phyloP scores from a whole-genome alignment of 192 early-diverging fungal genomes.

The Linnemannia hyalina region DNA sequence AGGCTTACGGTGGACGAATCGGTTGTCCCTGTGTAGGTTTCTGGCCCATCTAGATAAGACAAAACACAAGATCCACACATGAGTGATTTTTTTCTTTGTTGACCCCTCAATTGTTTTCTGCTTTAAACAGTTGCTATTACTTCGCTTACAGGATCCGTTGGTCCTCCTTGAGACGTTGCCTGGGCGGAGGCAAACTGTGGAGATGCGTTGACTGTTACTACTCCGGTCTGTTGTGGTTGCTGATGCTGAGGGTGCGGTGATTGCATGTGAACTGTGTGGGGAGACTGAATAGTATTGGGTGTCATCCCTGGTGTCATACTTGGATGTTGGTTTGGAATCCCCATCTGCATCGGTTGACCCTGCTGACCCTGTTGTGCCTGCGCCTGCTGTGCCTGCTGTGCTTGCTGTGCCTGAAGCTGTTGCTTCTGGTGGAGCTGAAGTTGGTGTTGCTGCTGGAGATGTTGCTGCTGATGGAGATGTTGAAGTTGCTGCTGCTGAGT shows the following conservation, averaged over 20 bases:
- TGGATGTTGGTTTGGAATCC: slow-evolving; percentile 2
- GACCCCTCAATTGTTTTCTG: no score
- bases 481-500: slow-evolving; percentile 23
- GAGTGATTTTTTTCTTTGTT: no score
- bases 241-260: slow-evolving; percentile 28
- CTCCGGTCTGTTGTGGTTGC: slow-evolving; percentile 13
- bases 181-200: slow-evolving; percentile 44
- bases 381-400: slow-evolving; percentile 1
- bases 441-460: slow-evolving; percentile 17
- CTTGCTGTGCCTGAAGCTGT: slow-evolving; percentile 19
- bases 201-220: slow-evolving; percentile 28
- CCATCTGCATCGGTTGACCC: slow-evolving; percentile 7
- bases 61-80: no score
- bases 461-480: slow-evolving; percentile 27
- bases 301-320: slow-evolving; percentile 16
- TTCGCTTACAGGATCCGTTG: slow-evolving; percentile 33
- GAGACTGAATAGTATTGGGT: slow-evolving; percentile 38
- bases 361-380: slow-evolving; percentile 22
- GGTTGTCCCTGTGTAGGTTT: slow-evolving; percentile 22
- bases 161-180: slow-evolving; percentile 6
- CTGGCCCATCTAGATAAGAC: slow-evolving; percentile 6
- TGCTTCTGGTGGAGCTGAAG: slow-evolving; percentile 8
- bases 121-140: background rate
- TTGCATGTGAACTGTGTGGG: slow-evolving; percentile 32
- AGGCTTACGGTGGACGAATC: slow-evolving; percentile 20